Evolutionary conservation across 331 rosid genomes (phyloP).

Genomic region (Rosa hybrid): DNA sequence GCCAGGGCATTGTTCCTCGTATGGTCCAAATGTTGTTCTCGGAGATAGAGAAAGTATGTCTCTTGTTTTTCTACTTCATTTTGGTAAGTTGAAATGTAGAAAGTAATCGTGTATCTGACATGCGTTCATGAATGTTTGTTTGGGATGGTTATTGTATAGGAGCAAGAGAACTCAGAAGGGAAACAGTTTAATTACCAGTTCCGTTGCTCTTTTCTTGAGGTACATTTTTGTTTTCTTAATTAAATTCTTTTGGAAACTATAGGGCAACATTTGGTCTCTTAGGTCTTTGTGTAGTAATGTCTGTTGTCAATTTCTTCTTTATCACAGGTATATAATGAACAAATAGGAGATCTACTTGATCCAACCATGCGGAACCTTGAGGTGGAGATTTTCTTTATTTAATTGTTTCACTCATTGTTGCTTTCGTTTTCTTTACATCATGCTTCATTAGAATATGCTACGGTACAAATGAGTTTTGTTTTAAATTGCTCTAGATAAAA

Average conservation of each 20-base stretch:
- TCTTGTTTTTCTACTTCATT: slow-evolving; percentile 3
- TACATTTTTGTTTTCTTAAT: slow-evolving; percentile 16
- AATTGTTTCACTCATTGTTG: slow-evolving; percentile 15
- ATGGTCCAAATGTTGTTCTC: slow-evolving; percentile 78
- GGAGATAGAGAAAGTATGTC: slow-evolving; percentile 73
- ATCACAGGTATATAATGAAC: slow-evolving; percentile 75
- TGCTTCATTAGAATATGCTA: slow-evolving; percentile 21
- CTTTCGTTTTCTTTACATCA: neutral
- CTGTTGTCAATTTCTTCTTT: neutral
- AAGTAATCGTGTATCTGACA: neutral
- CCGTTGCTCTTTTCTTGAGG: slow-evolving; percentile 97
- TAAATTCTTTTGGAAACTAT: neutral
- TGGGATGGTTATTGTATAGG: slow-evolving; percentile 48
- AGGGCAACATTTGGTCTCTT: neutral
- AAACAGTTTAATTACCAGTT: slow-evolving; percentile 84
- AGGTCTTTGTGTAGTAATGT: neutral
- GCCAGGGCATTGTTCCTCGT: slow-evolving; percentile 90
- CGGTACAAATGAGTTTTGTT: slow-evolving; percentile 15
- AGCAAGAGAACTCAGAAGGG: slow-evolving; percentile 65
- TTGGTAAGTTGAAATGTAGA: slow-evolving; percentile 6
- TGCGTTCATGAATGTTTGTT: slow-evolving; percentile 22
- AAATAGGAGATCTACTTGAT: slow-evolving; percentile 91
- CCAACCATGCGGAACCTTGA: slow-evolving; percentile 77
- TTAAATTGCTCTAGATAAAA: slow-evolving; percentile 57
- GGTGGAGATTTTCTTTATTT: slow-evolving; percentile 43